Evolutionary conservation across 2,329 filamentous ascomycete species (phyloP).

Genomic region (Tolypocladium sp.): DNA sequence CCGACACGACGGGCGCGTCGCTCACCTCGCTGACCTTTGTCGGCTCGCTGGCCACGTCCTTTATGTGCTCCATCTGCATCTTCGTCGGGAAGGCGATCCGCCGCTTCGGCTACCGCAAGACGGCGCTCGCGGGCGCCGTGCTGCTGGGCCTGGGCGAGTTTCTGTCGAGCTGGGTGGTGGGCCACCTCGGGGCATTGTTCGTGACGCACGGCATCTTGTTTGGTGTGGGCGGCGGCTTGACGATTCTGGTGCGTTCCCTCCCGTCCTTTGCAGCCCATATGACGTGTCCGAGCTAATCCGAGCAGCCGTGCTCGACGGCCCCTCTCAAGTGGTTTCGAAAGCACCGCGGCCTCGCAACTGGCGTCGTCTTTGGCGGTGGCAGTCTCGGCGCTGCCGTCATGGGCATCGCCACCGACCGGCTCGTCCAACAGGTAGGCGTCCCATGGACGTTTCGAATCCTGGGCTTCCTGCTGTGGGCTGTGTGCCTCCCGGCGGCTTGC

Average conservation of each 20-base stretch:
- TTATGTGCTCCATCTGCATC: conserved; percentile 17
- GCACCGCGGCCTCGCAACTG: conserved; percentile 16
- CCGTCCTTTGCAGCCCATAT: not conserved
- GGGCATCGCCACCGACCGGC: conserved; percentile 11
- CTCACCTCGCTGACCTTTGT: conserved; percentile 17
- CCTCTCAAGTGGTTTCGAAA: conserved; percentile 15
- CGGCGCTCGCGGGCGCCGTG: conserved; percentile 12
- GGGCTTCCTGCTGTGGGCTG: conserved; percentile 15
- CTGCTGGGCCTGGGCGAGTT: conserved; percentile 17
- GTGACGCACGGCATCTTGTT: conserved; percentile 16
- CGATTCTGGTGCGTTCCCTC: conserved; percentile 11
- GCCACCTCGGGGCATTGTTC: conserved; percentile 12
- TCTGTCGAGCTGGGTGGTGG: conserved; percentile 13
- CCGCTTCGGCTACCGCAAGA: conserved; percentile 11
- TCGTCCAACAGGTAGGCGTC: conserved; percentile 13
- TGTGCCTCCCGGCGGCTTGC: conserved; percentile 16
- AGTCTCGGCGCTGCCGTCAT: conserved; percentile 17
- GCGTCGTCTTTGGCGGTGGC: conserved; percentile 16
- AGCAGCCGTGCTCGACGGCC: conserved; percentile 15
- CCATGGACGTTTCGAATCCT: conserved; percentile 17
- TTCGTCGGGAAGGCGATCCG: conserved; percentile 12
- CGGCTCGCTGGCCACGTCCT: conserved; percentile 16
- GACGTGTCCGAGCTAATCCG: not conserved
- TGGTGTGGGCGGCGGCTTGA: conserved; percentile 17
- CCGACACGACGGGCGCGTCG: conserved; percentile 10